Conservation (phyloP, 139 green algal genomes). For the Volvox africanus region DNA sequence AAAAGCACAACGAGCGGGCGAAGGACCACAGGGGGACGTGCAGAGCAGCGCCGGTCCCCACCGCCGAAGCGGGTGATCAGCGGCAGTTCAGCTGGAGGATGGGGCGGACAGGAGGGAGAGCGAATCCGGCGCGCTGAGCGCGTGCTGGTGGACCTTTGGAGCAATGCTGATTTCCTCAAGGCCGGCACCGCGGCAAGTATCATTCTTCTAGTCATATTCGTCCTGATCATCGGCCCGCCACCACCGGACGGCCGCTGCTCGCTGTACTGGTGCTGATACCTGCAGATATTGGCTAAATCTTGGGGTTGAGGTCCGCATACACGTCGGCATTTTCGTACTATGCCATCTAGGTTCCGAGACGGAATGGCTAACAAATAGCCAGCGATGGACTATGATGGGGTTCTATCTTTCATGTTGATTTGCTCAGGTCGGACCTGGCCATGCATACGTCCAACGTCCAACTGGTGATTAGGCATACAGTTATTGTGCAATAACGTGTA, state of each 20-base stretch:
- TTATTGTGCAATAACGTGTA: no score
- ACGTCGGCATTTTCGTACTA: no score
- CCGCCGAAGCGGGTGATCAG: neutral
- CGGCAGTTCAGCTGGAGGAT: neutral
- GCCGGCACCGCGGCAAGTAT: neutral
- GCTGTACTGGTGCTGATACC: constrained; percentile 28
- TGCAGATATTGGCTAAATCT: no score
- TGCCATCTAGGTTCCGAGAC: no score
- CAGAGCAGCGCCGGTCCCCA: neutral
- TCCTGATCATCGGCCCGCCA: constrained; percentile 18
- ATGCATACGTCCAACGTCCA: no score
- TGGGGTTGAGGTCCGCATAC: no score
- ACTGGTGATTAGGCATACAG: no score
- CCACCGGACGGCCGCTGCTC: constrained; percentile 29
- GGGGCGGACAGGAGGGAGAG: constrained; percentile 31
- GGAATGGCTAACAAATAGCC: no score
- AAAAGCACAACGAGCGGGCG: neutral
- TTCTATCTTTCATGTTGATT: no score
- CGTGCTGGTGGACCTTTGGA: constrained; percentile 37
- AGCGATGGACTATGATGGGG: no score
- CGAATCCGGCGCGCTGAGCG: constrained; percentile 35
- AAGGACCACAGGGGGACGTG: neutral
- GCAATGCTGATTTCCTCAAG: constrained; percentile 46
- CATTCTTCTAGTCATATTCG: constrained; percentile 16
- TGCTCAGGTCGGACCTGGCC: no score